These are phyloP conservation scores for Ulota crispa DNA, from an alignment of 225 moss, liverwort and hornwort species.

Conservation along the genomic window DNA sequence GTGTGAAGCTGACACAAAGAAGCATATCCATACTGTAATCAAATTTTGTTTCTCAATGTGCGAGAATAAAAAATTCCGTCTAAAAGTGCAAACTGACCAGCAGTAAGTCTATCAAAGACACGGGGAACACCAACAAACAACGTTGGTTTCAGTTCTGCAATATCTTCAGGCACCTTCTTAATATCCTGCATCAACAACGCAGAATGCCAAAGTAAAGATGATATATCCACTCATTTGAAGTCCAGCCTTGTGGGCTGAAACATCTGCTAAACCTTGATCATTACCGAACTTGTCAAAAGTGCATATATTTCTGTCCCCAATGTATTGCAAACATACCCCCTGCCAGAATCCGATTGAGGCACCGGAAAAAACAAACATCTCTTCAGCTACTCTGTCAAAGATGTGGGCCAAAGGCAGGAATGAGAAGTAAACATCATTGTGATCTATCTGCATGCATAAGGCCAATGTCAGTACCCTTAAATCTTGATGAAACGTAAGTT, in stretches of 20 bases:
- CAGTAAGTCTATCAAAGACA: slow-evolving; percentile 69
- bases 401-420: slow-evolving; percentile 88
- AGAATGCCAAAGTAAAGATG: slow-evolving; percentile 4
- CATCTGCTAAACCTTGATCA: neutral
- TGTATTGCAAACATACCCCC: slow-evolving; percentile 51
- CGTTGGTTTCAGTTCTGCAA: slow-evolving; percentile 71
- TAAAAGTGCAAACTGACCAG: slow-evolving; percentile 46
- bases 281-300: neutral
- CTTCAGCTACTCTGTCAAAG: slow-evolving; percentile 77
- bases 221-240: slow-evolving; percentile 5
- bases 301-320: neutral
- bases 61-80: neutral
- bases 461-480: neutral
- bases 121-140: slow-evolving; percentile 80
- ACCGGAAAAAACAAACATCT: slow-evolving; percentile 58
- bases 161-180: slow-evolving; percentile 68
- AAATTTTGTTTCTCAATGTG: neutral
- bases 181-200: slow-evolving; percentile 49
- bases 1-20: slow-evolving; percentile 8
- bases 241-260: neutral
- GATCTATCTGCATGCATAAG: slow-evolving; percentile 45
- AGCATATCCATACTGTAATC: neutral
- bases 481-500: neutral
- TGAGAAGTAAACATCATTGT: slow-evolving; percentile 65
- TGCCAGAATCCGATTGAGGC: slow-evolving; percentile 84